Percentiles rank a stretch among this genome's conserved stretches.
phyloP scores from a whole-genome alignment of 2,329 filamentous ascomycete genomes.

The Fusarium metavorans region DNA sequence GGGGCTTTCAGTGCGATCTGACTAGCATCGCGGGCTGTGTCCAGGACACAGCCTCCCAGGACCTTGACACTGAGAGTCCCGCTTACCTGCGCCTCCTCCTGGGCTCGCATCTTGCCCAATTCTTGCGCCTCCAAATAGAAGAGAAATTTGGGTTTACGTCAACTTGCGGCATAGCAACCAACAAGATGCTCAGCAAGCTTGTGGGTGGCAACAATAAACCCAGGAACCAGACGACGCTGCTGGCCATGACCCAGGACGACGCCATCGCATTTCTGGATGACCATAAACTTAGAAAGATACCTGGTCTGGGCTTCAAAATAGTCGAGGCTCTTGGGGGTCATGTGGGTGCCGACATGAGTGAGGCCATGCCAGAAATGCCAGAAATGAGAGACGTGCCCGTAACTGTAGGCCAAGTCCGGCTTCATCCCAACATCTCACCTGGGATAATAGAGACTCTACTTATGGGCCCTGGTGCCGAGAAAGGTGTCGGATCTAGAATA shows the following conservation, averaged over 20 bases:
- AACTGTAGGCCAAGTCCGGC: slow-evolving; percentile 74
- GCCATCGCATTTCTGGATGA: slow-evolving; percentile 78
- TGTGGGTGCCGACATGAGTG: slow-evolving; percentile 54
- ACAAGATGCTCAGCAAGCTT: slow-evolving; percentile 87
- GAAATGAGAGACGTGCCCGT: slow-evolving; percentile 60
- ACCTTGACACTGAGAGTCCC: slow-evolving; percentile 48
- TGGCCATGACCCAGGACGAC: slow-evolving; percentile 71
- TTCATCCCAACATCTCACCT: slow-evolving; percentile 71
- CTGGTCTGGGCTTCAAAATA: slow-evolving; percentile 84
- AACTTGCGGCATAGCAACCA: slow-evolving; percentile 88
- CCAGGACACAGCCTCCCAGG: slow-evolving; percentile 44
- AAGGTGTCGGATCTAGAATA: slow-evolving; percentile 76
- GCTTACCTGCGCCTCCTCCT: slow-evolving; percentile 74
- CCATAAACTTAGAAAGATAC: slow-evolving; percentile 83
- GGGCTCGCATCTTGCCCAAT: slow-evolving; percentile 82
- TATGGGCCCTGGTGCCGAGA: slow-evolving; percentile 75
- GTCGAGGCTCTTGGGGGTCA: slow-evolving; percentile 63
- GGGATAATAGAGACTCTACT: slow-evolving; percentile 76
- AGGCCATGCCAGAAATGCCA: slow-evolving; percentile 45
- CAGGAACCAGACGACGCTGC: slow-evolving; percentile 84
- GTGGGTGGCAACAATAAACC: slow-evolving; percentile 89
- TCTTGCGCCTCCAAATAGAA: slow-evolving; percentile 80
- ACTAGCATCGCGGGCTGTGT: slow-evolving; percentile 73
- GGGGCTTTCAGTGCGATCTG: slow-evolving; percentile 85
- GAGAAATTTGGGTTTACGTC: slow-evolving; percentile 85